Evolutionary conservation across 2,329 filamentous ascomycete species (phyloP).

Genomic region (Ciborinia camelliae): DNA sequence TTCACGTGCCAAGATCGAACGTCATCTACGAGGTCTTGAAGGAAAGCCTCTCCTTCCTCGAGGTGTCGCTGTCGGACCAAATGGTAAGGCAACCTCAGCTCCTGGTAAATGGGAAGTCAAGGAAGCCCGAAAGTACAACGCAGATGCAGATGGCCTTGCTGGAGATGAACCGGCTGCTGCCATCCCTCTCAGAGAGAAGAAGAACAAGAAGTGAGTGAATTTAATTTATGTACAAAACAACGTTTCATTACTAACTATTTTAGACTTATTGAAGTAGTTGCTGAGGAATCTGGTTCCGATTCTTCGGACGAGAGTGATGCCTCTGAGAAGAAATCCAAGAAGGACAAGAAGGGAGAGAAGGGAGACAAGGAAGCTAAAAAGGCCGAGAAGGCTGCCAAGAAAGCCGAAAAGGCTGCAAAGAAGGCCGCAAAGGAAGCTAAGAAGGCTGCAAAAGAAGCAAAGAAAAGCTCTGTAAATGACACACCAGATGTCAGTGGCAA

Average conservation of each 20-base stretch:
- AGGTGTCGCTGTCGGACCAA: conserved; percentile 70
- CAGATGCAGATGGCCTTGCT: conserved; percentile 81
- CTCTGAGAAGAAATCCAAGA: conserved; percentile 27
- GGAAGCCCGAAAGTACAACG: conserved; percentile 91
- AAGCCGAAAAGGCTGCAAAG: conserved; percentile 35
- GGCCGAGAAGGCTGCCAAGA: conserved; percentile 32
- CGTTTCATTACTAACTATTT: neutral
- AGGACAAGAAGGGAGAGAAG: conserved; percentile 45
- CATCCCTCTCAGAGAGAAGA: conserved; percentile 47
- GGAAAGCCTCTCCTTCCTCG: conserved; percentile 82
- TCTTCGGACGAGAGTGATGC: conserved; percentile 16
- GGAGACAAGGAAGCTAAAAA: conserved; percentile 21
- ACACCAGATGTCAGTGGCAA: conserved; percentile 48
- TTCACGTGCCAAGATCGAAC: conserved; percentile 70
- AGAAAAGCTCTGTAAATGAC: conserved; percentile 54
- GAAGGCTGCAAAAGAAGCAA: conserved; percentile 72
- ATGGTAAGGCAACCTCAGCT: conserved; percentile 57
- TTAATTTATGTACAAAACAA: conserved; percentile 21
- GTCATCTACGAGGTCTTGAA: conserved; percentile 73
- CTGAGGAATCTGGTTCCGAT: conserved; percentile 26
- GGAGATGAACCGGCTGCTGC: conserved; percentile 57
- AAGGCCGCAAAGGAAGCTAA: conserved; percentile 56
- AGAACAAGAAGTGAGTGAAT: conserved; percentile 44
- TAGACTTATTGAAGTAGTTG: conserved; percentile 40
- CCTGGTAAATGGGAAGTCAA: conserved; percentile 86